Conservation (phyloP, 108 stramenopile genomes). For the Nitzschia putrida region DNA sequence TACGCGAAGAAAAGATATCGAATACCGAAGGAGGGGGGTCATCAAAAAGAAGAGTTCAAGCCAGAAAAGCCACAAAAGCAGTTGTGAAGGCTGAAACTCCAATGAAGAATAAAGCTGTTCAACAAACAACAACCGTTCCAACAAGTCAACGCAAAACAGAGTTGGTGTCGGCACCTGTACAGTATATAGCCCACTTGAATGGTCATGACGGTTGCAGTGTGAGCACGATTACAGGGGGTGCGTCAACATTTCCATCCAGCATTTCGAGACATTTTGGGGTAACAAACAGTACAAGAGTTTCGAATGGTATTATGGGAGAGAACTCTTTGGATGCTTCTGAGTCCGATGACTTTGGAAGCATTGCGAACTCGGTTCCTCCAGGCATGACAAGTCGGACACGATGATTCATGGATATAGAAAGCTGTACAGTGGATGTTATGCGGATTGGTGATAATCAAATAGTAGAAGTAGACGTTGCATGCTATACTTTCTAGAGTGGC, state of each 20-base stretch:
- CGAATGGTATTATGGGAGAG: background rate
- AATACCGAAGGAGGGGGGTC: too few species aligned
- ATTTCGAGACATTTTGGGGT: too few species aligned
- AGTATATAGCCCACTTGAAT: background rate
- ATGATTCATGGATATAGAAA: background rate
- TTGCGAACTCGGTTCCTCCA: conserved; percentile 17
- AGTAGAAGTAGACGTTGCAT: background rate
- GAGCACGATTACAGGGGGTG: conserved; percentile 7
- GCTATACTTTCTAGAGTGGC: background rate
- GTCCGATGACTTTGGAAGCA: conserved; percentile 22
- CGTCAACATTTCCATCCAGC: background rate
- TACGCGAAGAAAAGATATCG: too few species aligned
- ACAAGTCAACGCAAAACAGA: too few species aligned
- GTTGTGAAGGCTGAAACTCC: too few species aligned
- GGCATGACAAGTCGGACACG: background rate
- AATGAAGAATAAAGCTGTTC: too few species aligned
- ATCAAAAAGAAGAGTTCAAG: too few species aligned
- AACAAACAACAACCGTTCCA: too few species aligned
- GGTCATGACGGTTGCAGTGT: conserved; percentile 11
- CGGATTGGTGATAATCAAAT: background rate
- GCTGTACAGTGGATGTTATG: too few species aligned
- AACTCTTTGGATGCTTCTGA: background rate
- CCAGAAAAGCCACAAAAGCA: too few species aligned
- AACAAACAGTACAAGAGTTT: too few species aligned
- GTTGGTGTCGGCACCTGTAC: background rate